A percentile compares a stretch with the other conserved stretches of the same genome.
Conservation (phyloP, 2,329 filamentous ascomycete species). For the Aspergillus neotritici region DNA sequence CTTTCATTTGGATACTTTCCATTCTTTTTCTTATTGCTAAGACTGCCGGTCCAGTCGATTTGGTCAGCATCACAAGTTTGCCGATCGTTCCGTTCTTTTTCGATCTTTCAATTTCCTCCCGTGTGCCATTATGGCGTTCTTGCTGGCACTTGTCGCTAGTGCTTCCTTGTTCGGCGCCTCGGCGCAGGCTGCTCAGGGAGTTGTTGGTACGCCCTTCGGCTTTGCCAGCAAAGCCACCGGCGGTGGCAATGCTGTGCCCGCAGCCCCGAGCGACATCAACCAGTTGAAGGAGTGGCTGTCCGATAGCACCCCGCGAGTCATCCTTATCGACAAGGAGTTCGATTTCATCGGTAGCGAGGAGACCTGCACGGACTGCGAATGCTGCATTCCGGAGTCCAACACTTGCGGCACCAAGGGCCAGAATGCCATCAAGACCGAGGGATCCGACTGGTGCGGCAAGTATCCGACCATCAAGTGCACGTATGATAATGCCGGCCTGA, state of each 20-base stretch:
- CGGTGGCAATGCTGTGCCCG: constrained; percentile 49
- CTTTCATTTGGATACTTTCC: neutral
- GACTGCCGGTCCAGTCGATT: no score
- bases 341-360: constrained; percentile 19
- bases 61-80: no score
- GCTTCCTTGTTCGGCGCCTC: constrained; percentile 17
- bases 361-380: constrained; percentile 22
- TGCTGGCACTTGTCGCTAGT: constrained; percentile 14
- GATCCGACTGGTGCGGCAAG: constrained; percentile 52
- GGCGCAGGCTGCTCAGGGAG: constrained; percentile 15
- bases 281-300: constrained; percentile 55
- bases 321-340: constrained; percentile 51
- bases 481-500: constrained; percentile 47
- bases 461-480: constrained; percentile 43
- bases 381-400: constrained; percentile 31
- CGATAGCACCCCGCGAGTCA: constrained; percentile 51
- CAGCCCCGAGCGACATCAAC: constrained; percentile 47
- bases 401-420: constrained; percentile 43
- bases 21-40: no score
- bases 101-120: neutral
- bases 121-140: constrained; percentile 12
- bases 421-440: constrained; percentile 44
- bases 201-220: constrained; percentile 35
- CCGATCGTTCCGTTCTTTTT: no score
- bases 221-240: constrained; percentile 53